These are phyloP conservation scores for Crithidia mellificae DNA, from an alignment of 208 protist species.

Conservation along the genomic window DNA sequence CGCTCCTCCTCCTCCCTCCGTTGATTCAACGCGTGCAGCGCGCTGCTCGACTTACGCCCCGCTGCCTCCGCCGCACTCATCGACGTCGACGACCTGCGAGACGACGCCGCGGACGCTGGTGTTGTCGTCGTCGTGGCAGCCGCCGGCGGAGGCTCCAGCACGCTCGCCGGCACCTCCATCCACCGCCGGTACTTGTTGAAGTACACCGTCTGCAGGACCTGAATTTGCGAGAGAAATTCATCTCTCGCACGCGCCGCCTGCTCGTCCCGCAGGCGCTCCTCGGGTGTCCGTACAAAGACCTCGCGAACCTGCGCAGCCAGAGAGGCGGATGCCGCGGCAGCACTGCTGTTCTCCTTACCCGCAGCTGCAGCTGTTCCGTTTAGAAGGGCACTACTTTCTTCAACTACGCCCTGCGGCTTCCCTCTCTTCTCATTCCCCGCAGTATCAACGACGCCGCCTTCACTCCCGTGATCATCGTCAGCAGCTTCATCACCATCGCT, in stretches of 20 bases:
- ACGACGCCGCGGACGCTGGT: background rate
- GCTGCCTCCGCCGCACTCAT: background rate
- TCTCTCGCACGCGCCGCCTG: slow-evolving; percentile 64
- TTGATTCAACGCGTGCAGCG: background rate
- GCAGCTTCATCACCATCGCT: slow-evolving; percentile 12
- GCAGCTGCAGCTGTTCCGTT: background rate
- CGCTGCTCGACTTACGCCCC: background rate
- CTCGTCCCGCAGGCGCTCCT: slow-evolving; percentile 49
- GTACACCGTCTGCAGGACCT: slow-evolving; percentile 77
- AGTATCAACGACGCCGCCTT: no score
- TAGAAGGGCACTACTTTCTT: no score
- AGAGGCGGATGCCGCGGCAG: slow-evolving; percentile 1
- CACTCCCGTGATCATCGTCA: no score
- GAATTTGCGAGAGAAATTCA: slow-evolving; percentile 70
- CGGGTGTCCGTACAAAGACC: slow-evolving; percentile 47
- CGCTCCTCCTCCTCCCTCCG: slow-evolving; percentile 35
- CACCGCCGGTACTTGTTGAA: slow-evolving; percentile 77
- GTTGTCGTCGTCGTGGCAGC: background rate
- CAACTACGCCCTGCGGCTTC: no score
- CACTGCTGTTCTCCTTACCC: background rate
- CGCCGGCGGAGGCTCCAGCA: slow-evolving; percentile 38
- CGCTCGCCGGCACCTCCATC: slow-evolving; percentile 75
- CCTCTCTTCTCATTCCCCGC: no score
- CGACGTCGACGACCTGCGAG: background rate
- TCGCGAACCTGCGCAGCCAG: slow-evolving; percentile 32